Base-by-base conservation (phyloP, 257 asterid species). In the Capsicum pubescens region DNA sequence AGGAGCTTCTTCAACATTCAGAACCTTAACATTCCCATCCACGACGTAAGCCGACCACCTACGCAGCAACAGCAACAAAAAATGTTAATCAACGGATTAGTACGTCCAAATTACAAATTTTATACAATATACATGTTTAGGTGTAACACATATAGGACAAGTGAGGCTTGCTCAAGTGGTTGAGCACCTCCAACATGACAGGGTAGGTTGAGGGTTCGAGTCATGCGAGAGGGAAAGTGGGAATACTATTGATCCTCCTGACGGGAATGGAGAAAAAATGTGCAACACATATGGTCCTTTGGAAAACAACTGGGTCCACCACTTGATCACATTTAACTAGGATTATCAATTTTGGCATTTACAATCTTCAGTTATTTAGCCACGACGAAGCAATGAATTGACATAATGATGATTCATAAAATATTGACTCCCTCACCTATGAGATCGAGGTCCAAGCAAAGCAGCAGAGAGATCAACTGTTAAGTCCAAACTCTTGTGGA, bases 1-100 rank as follows among this genome's bases (percentile, higher is more conserved):
- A 3, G 98, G 98, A 7, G 93, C 95, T 80, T 91, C 88, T 84
- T 96, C 99, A 88, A 96, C 92, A 59, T 96, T 94, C 44, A 96
- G 87, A 87, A 78, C 98, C 89, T 96, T 91, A 55, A 96, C 88
- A 86, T 90, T 91, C 54, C 99, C 99, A 81, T 96, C 96, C 10
- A 87, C 98, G 64, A 96, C 95, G 74, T 89, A 96, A 7, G 99
- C 99, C 1, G 99, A 96, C 98, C 99, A 94, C 92, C 98, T 96
- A 88, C 80, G 70, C 32, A 76, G 9, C 7, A 78, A 82, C 17
- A 61, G 42, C 67, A 11, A 19, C 15, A 78, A 44, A 60, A 11
- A 26, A 17, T 59, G n/a, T 8, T 64, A 21, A 39, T 11, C 19
- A 26, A 16, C 5, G 10, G 59, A 48, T 61, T 13, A 21, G 11